phyloP scores from a whole-genome alignment of 176 grass and related monocot species.

The Bromus sterilis region DNA sequence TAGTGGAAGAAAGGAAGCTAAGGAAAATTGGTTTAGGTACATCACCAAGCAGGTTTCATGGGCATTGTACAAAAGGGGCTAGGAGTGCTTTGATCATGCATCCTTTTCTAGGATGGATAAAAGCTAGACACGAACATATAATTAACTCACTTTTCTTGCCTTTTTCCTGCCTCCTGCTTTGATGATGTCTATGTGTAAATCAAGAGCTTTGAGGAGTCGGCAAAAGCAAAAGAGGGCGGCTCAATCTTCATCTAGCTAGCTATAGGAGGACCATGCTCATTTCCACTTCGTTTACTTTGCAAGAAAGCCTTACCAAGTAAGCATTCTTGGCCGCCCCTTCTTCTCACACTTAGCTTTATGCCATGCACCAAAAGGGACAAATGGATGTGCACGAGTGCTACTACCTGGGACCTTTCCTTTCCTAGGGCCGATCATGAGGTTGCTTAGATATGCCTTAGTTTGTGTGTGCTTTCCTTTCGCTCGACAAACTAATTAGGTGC shows the following conservation, averaged over 20 bases:
- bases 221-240: constrained; percentile 41
- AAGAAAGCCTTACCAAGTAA: not conserved
- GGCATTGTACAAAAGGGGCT: not conserved
- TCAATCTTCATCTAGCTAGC: constrained; percentile 3
- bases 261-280: constrained; percentile 11
- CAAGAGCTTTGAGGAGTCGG: constrained; percentile 27
- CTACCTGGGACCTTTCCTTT: not conserved
- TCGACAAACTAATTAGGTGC: not conserved
- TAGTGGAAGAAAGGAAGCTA: not conserved
- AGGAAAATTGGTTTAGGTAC: not conserved
- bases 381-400: constrained; percentile 13
- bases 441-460: not conserved
- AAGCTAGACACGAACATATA: constrained; percentile 28
- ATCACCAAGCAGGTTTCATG: not conserved
- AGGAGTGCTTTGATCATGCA: not conserved
- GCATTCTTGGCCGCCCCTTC: constrained; percentile 5
- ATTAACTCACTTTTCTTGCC: constrained; percentile 1
- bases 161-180: constrained; percentile 32
- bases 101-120: constrained; percentile 14
- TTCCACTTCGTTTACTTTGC: constrained; percentile 27
- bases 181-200: constrained; percentile 46
- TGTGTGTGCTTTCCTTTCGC: not conserved
- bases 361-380: not conserved
- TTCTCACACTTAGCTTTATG: constrained; percentile 7
- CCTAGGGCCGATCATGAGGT: constrained; percentile 3